Percentiles rank a stretch among this genome's conserved stretches.
phyloP scores from a whole-genome alignment of 2,329 filamentous ascomycete genomes.

The Diaporthe capsici region DNA sequence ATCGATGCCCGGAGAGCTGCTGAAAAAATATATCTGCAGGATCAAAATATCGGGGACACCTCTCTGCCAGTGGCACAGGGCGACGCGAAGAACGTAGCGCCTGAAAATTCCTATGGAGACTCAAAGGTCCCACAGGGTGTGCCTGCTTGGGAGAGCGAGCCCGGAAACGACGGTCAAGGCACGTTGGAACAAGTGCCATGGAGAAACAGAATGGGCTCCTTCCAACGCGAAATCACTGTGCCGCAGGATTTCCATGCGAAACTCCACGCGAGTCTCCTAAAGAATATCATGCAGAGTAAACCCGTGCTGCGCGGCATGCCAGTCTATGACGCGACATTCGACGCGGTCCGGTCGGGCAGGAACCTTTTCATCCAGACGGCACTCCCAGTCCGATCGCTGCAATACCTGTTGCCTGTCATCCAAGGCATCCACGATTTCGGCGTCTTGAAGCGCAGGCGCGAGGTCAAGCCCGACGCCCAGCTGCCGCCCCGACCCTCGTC shows the following conservation, averaged over 20 bases:
- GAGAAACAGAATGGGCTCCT: not conserved
- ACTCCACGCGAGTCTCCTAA: not conserved
- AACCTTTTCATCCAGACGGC: not conserved
- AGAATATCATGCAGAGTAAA: not conserved
- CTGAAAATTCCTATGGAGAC: too few species aligned
- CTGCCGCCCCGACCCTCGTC: too few species aligned
- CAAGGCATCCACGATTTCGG: not conserved
- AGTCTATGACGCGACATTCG: not conserved
- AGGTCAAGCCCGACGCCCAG: not conserved
- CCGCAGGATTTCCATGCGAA: not conserved
- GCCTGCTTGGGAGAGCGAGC: too few species aligned
- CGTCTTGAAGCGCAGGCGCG: not conserved
- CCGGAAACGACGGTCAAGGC: too few species aligned
- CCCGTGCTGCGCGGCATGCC: not conserved
- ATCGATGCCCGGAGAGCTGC: not conserved
- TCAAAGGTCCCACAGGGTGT: not conserved
- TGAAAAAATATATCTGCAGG: not conserved
- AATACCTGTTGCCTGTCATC: not conserved
- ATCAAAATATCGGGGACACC: too few species aligned
- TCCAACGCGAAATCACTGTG: accelerated
- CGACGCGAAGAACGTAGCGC: not conserved
- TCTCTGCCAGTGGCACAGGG: too few species aligned
- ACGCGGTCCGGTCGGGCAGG: not conserved
- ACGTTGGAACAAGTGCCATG: accelerated
- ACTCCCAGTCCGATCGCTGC: not conserved